Evolutionary conservation across 306 rosid species (phyloP).

Genomic region (Cercis canadensis): DNA sequence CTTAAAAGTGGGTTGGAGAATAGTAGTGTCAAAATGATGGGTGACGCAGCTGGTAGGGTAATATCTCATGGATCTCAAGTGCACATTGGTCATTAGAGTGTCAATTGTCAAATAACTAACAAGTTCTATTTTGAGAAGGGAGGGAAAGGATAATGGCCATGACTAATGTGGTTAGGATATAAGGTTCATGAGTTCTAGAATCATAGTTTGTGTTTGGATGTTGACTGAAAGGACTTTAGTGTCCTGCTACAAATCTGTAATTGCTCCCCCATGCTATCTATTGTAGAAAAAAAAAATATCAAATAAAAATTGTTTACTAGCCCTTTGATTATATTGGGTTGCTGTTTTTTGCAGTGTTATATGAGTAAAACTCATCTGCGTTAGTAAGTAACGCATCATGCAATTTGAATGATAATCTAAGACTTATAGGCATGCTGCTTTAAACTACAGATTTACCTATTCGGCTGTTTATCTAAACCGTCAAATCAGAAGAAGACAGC

Average conservation of each 20-base stretch:
- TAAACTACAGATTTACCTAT: too few species aligned
- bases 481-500: too few species aligned
- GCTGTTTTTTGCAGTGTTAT: too few species aligned
- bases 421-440: too few species aligned
- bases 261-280: not conserved
- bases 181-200: slow-evolving; percentile 22
- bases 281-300: not conserved
- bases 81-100: slow-evolving; percentile 52
- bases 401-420: too few species aligned
- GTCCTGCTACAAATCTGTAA: slow-evolving; percentile 1
- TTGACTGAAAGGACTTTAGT: slow-evolving; percentile 13
- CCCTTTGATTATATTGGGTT: too few species aligned
- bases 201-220: not conserved
- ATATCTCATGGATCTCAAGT: slow-evolving; percentile 53
- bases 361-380: too few species aligned
- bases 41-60: slow-evolving; percentile 61
- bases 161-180: slow-evolving; percentile 10
- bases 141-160: slow-evolving; percentile 13
- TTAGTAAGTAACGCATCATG: too few species aligned
- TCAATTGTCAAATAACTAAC: slow-evolving; percentile 3
- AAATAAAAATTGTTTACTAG: too few species aligned
- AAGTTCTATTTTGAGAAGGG: slow-evolving; percentile 32
- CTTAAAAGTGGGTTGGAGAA: slow-evolving; percentile 93
- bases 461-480: too few species aligned
- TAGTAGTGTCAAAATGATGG: slow-evolving; percentile 69